Base-by-base conservation (phyloP, 2,329 filamentous ascomycete species). In the Purpureocillium lavendulum region DNA sequence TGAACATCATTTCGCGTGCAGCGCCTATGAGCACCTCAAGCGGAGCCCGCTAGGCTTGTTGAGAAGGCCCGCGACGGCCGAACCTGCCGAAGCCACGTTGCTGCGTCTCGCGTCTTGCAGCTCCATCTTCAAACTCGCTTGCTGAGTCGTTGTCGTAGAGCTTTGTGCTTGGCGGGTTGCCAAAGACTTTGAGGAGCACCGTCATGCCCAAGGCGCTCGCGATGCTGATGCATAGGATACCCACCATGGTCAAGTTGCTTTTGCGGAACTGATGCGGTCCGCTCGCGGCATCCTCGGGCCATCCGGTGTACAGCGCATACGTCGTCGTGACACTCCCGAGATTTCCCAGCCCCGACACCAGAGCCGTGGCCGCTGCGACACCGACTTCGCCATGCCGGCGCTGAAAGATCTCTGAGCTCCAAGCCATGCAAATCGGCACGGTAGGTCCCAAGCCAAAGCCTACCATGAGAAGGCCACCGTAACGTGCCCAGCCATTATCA, bases 391-490 rank as follows among this genome's bases (percentile, higher is more conserved):
- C 87, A 55, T 95, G 88, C 11, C 88, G 82, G 26, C 76, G 75
- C 64, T 94, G 87, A 68, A 95, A 95, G 54, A 94, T 83, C 62
- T 94, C 85, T 46, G 80, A 86, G 26, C 85, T 87, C 88, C 88
- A 94, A 29, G 87, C 83, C 88, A 95, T 95, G 59, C 85, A 90
- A 54, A 90, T 90, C 10, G 88, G 88, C 1, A 94, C 87, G 0
- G 88, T 94, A 4, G 88, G 88, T 1, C 88, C 88, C 2, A 95
- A 79, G 0, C 88, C 88, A 53, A 94, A 94, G 4, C 88, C 88
- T 29, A 95, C 83, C 64, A 95, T 82, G 37, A 95, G 67, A n/a
- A 95, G 75, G 4, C 88, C 88, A 35, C 84, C 86, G 56, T 95
- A 95, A 32, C 87, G 79, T 2, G 85, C 81, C 87, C 87, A 95